A percentile compares a stretch with the other conserved stretches of the same genome.
Evolutionary conservation across 495 filamentous ascomycete genomes (phyloP).

Genomic region (Penicillium desertorum): DNA sequence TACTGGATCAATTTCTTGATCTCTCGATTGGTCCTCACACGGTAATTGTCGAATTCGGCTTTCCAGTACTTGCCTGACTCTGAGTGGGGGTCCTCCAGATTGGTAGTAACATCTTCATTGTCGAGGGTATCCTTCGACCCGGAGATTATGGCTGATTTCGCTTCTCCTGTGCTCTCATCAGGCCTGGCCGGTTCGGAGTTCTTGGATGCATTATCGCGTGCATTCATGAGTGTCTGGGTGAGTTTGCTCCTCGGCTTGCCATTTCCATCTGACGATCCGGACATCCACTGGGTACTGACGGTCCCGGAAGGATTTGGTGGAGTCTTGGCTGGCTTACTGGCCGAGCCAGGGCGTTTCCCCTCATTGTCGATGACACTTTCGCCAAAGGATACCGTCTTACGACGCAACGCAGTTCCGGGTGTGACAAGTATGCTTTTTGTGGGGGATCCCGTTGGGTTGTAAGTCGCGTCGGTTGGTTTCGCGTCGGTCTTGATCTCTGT

Average conservation of each 20-base stretch:
- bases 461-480: constrained; percentile 29
- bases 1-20: constrained; percentile 77
- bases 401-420: constrained; percentile 74
- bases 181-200: constrained; percentile 22
- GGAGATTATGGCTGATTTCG: constrained; percentile 8
- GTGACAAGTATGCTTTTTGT: constrained; percentile 85
- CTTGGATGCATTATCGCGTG: constrained; percentile 40
- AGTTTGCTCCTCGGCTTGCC: constrained; percentile 45
- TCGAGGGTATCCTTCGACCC: constrained; percentile 23
- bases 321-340: constrained; percentile 34
- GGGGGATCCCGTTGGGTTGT: constrained; percentile 53
- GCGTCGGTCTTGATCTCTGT: constrained; percentile 28
- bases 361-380: constrained; percentile 64
- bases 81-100: constrained; percentile 77
- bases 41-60: constrained; percentile 78
- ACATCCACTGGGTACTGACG: constrained; percentile 64
- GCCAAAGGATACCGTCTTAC: constrained; percentile 91
- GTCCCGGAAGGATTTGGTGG: constrained; percentile 53
- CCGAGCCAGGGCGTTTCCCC: constrained; percentile 41
- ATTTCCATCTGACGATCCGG: constrained; percentile 51
- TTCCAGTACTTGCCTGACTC: constrained; percentile 95
- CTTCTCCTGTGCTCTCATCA: constrained; percentile 16
- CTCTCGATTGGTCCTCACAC: constrained; percentile 72
- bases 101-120: constrained; percentile 64
- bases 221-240: constrained; percentile 47